Percentiles rank a stretch among this genome's conserved stretches.
These are phyloP conservation scores for Kwoniella heveanensis DNA, from an alignment of 768 basidiomycete genomes.

Conservation along the genomic window DNA sequence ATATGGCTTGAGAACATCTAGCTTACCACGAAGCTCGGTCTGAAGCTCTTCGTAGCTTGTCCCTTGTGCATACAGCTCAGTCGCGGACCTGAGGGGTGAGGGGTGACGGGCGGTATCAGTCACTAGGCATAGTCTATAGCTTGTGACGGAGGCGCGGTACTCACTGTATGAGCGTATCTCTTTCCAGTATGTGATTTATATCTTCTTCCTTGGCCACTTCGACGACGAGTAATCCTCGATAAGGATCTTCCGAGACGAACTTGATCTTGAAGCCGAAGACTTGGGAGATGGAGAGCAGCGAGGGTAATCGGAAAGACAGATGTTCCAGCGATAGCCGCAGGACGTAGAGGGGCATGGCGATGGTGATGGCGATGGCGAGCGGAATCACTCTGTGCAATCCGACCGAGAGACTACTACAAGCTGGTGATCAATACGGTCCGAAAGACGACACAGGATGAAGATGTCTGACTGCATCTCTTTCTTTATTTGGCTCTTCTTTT, in stretches of 20 bases:
- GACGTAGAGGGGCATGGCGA: slow-evolving; percentile 60
- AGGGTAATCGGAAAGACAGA: slow-evolving; percentile 79
- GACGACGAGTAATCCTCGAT: slow-evolving; percentile 38
- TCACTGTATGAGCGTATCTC: slow-evolving; percentile 84
- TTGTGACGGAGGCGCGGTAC: too few species aligned
- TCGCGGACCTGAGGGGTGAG: slow-evolving; percentile 62
- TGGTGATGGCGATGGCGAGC: too few species aligned
- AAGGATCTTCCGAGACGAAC: slow-evolving; percentile 61
- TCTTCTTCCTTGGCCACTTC: slow-evolving; percentile 70
- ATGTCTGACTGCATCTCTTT: neutral
- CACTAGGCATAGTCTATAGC: too few species aligned
- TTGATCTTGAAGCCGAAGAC: slow-evolving; percentile 68
- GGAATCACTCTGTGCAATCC: too few species aligned
- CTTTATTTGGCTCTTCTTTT: neutral
- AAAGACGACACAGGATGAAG: slow-evolving; percentile 1
- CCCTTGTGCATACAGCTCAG: slow-evolving; percentile 75
- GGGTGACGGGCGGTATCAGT: neutral
- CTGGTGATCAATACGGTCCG: too few species aligned
- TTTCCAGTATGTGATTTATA: slow-evolving; percentile 68
- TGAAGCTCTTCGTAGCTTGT: slow-evolving; percentile 72
- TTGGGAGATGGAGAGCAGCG: slow-evolving; percentile 75
- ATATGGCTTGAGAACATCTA: slow-evolving; percentile 65
- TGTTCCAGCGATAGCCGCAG: slow-evolving; percentile 80
- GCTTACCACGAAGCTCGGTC: slow-evolving; percentile 60
- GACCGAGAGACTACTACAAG: too few species aligned